Evolutionary conservation across 148 eudicot genomes (phyloP), one percentile per base, ranked within the genome.

Genomic region (Rheum nobile): DNA sequence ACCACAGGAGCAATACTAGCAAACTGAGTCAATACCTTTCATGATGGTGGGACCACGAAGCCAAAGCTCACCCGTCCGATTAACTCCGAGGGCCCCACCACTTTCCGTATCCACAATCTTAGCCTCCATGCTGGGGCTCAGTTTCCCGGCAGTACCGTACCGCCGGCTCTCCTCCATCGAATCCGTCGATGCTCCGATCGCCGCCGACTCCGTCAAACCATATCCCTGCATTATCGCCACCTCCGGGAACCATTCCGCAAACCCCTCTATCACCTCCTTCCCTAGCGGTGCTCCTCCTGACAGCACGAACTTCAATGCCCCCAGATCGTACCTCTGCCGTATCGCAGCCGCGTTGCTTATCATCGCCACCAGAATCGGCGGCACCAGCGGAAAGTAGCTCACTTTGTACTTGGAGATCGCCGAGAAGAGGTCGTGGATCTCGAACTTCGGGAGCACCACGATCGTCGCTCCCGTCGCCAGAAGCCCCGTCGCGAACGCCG

Each of bases 61-160:
- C 98, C 98, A 94, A 77, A 94, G 97, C 87, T 94, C 98, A 22
- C 98, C 98, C 0, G 90, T 89, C 81, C 80, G 81, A 67, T 88
- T 85, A 38, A 88, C 85, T 57, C 85, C 83, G 67, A 88, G 82
- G 10, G 79, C 86, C 46, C 35, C 74, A 4, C 97, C 96, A 67
- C 82, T 89, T 35, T 87, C 98, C 24, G 91, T 91, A 67, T 94
- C 89, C 21, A 94, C 97, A 32, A 94, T 90, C 90, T 77, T 91
- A 16, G 88, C 98, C 78, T 91, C 98, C 80, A 84, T 86, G 76
- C 85, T 88, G 35, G 97, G 91, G 38, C 96, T 88, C 75, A 94
- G 75, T 83, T 88, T 13, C 75, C 98, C 98, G 42, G 97, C 97
- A 44, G 98, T 87, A 2, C 98, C 98, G 76, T 94, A 91, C 76